Evolutionary conservation across 1,284 basidiomycete species (phyloP), one percentile per base, ranked within the genome.

Genomic region (Xanthoconium separans): DNA sequence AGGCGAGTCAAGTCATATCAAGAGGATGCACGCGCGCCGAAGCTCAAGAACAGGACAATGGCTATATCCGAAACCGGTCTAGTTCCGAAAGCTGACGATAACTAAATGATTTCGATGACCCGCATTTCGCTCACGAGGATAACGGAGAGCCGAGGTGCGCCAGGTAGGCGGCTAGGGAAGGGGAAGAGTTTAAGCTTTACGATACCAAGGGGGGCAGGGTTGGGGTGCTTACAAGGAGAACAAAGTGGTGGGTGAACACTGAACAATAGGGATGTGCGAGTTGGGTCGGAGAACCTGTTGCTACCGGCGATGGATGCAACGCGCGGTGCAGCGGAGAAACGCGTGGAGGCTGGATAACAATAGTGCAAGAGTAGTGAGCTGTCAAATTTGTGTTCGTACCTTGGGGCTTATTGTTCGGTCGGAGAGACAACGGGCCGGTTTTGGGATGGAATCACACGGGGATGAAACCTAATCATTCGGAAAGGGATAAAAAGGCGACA

Each of bases 61-160:
- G 47, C 45, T 60, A 69, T 58, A 59, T 70, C 70, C 66, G 70
- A 72, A 70, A 69, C 70, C 66, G 69, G 67, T 60, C 60, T 70
- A 72, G 66, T 57, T 66, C 68, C 68, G 67, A 58, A 54, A 48
- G 45, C 22, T 52, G 45, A 54, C 48, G 55, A 45, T 30, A 47
- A 40, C 37, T 49, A 50, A 53, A 50, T 47, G 51, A 46, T 37
- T 61, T 54, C 49, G 60, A 69, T 65, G 53, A 50, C 45, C 50
- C 55, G 54, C 40, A 52, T 58, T 50, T 49, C 47, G 58, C 52
- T 52, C 58, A 63, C 53, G 31, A 57, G 33, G 48, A 53, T 41
- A 40, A 16, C 11, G 49, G 54, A 31, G 47, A 51, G 44, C 53
- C 45, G 54, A 40, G 44, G 29, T 31, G 30, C 47, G 45, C 34